Evolutionary conservation across 2,329 filamentous ascomycete genomes (phyloP), one percentile per base, ranked within the genome.

Genomic region (Monilinia aucupariae): DNA sequence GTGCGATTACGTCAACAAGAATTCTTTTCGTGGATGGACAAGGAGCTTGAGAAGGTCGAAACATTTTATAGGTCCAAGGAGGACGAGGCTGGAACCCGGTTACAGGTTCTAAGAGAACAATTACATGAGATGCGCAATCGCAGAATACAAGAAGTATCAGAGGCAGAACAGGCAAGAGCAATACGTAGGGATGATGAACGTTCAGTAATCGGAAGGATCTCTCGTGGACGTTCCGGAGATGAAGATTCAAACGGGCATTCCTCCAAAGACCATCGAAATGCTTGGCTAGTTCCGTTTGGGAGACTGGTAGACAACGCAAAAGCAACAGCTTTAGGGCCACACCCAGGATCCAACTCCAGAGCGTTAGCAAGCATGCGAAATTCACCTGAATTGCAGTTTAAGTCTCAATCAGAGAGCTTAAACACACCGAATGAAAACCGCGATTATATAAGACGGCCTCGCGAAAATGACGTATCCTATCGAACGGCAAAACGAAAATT

Each of bases 71-170:
- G 85, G 69, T 78, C 85, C 68, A 97, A 97, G 73, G 94, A 99
- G 73, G 83, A 90, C 34, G 91, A 97, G 73, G 91, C 93, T 0
- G 88, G 85, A 0, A 78, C 87, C 61, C 85, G 92, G 2, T 78
- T 97, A 30, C 78, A 79, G 0, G 75, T 88, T 4, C 79, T 99
- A 53, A 85, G 90, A 49, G 85, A 92, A 59, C 94, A 99, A 74
- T 81, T 99, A 39, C 92, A 96, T 72, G 89, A 96, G 70, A 96
- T 97, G 91, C 84, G 92, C 51, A 91, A 96, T 73, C 84, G 89
- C 17, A 86, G 93, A 27, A 82, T 91, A 34, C 82, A 88, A 59
- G 91, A 97, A 72, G 79, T 91, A 17, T 70, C 69, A 27, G 64
- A 63, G 10, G 66, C 64, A 10, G 67, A 71, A 58, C 66, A 68